These are phyloP conservation scores for Cladorrhinum samala DNA, from an alignment of 495 filamentous ascomycete species.

Conservation along the genomic window DNA sequence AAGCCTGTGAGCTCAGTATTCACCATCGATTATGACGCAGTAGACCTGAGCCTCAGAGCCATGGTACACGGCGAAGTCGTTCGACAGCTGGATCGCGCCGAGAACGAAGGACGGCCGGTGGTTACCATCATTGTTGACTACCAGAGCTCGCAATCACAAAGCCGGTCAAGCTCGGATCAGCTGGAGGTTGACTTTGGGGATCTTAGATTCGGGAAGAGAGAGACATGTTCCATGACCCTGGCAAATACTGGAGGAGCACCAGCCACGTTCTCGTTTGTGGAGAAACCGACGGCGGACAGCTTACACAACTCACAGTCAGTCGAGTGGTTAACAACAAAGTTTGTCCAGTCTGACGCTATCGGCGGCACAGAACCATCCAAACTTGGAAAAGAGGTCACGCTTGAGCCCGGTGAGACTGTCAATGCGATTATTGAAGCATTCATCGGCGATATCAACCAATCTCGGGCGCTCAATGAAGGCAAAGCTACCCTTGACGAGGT, in stretches of 20 bases:
- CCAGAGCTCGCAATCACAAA: constrained; percentile 14
- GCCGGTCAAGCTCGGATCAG: constrained; percentile 10
- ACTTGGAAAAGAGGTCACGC: constrained; percentile 45
- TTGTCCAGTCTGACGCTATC: constrained; percentile 42
- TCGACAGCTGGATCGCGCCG: constrained; percentile 77
- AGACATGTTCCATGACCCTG: constrained; percentile 64
- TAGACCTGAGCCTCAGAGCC: constrained; percentile 73
- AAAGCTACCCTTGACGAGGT: constrained; percentile 69
- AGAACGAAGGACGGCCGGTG: constrained; percentile 83
- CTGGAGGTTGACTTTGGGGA: constrained; percentile 68
- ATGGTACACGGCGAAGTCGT: constrained; percentile 83
- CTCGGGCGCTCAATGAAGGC: constrained; percentile 65
- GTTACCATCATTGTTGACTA: constrained; percentile 80
- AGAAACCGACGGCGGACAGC: constrained; percentile 51
- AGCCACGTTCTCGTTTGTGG: constrained; percentile 69
- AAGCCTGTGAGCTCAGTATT: constrained; percentile 84
- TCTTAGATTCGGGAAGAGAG: constrained; percentile 58
- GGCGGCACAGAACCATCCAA: constrained; percentile 34
- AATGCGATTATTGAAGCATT: constrained; percentile 59
- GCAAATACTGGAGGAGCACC: constrained; percentile 83
- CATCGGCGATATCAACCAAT: constrained; percentile 56
- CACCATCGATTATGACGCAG: constrained; percentile 73
- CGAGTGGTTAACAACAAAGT: constrained; percentile 61
- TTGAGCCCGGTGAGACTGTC: constrained; percentile 78
- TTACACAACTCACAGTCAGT: constrained; percentile 38